phyloP scores from a whole-genome alignment of 352 stramenopile genomes.

The Phytophthora fragariae region DNA sequence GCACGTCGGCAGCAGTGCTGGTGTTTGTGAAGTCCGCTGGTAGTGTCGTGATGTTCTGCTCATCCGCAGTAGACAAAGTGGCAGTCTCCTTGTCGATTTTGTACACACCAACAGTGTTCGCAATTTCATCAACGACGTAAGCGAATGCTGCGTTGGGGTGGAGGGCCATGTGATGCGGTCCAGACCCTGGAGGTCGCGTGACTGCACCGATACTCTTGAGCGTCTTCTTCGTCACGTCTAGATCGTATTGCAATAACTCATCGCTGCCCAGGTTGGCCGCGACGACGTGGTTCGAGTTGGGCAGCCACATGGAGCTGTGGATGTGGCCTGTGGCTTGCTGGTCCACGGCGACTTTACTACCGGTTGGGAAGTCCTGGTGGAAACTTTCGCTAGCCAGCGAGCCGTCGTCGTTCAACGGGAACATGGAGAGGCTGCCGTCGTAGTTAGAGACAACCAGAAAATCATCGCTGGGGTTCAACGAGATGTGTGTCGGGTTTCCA shows the following conservation, averaged over 20 bases:
- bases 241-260: conserved; percentile 53
- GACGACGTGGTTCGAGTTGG: conserved; percentile 42
- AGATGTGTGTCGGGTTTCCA: conserved; percentile 46
- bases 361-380: conserved; percentile 44
- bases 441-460: conserved; percentile 67
- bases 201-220: conserved; percentile 27
- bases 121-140: conserved; percentile 65
- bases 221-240: conserved; percentile 42
- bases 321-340: conserved; percentile 52
- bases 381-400: conserved; percentile 40
- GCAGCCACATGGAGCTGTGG: conserved; percentile 66
- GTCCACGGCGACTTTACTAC: conserved; percentile 42
- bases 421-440: conserved; percentile 58
- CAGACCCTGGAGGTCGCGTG: conserved; percentile 41
- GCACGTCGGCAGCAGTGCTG: conserved; percentile 47
- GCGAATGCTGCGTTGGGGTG: conserved; percentile 43
- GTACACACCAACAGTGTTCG: conserved; percentile 67
- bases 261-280: conserved; percentile 61
- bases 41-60: conserved; percentile 60
- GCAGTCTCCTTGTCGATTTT: conserved; percentile 25
- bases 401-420: conserved; percentile 46
- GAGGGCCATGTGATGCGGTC: conserved; percentile 58
- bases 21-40: conserved; percentile 35
- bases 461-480: conserved; percentile 49
- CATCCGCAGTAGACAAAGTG: conserved; percentile 25